Base-by-base conservation (phyloP, 78 protist genomes). In the Anaeramoeba ignava region DNA sequence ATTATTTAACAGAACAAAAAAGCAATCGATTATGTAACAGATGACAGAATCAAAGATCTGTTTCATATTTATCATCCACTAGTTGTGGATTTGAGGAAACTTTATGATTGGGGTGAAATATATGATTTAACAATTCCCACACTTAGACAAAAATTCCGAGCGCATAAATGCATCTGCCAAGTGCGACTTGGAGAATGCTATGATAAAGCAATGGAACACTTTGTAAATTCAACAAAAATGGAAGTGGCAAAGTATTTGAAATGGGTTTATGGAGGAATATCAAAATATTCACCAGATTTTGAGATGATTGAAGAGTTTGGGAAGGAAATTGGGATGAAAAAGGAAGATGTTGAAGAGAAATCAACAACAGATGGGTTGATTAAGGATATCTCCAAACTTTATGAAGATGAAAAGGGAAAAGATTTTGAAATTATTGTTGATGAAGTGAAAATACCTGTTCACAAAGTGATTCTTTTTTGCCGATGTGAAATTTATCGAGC, bases 391-490 rank as follows among this genome's bases (percentile, higher is more conserved):
- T 27, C 36, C 8, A 54, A 54, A 54, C 8, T 54, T 8, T 54
- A 54, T 54, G 73, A 54, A 54, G 73, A 54, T 54, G 73, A 54
- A 54, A 17, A 54, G 73, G 73, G 73, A 27, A 54, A 54, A 54
- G 73, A 54, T 54, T 54, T 54, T 54, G 17, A 8, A 54, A 54
- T 54, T 27, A 27, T 54, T 27, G 73, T 54, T 54, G 73, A 54
- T 27, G 17, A 54, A 54, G 17, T 54, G 8, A 8, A 8, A 54
- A 54, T 54, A 27, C 8, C 8, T 8, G 17, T 54, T 17, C 73
- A 54, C 73, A 54, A 17, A 27, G 8, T 54, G 17, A 54, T 54
- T 17, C 73, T 54, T 54, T 17, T 27, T 27, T 8, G 36, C 8
- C 8, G 73, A 54, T 27, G 73, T 54, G 73, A 54, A 27, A 27